Base-by-base conservation (phyloP, 1,284 basidiomycete genomes). In the Cronartium quercuum region DNA sequence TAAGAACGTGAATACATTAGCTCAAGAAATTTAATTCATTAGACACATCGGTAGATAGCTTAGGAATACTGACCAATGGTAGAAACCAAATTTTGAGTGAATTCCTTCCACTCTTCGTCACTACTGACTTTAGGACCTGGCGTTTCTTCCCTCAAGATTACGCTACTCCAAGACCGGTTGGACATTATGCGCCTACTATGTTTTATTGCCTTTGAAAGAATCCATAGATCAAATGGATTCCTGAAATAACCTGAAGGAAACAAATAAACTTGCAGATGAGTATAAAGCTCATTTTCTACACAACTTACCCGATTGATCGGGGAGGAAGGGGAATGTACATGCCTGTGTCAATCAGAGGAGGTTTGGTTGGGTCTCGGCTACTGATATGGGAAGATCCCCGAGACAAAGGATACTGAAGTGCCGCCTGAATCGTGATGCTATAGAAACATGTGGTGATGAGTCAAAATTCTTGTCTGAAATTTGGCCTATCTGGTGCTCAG, bases 201-300 rank as follows among this genome's bases (percentile, higher is more conserved):
- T 37, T 66, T 66, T 34, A 57, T 42, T 12, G 70, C 62, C 57
- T 74, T 21, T 37, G 41, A 44, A 44, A 74, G 51, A 21, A 74
- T 40, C 70, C 70, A 74, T 9, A 55, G 41, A 61, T 74, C 70
- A 37, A 74, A 74, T 40, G 70, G 70, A 47, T 74, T 62, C 13
- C 44, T 42, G 44, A 74, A 44, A 63, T 64, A 71, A 24, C 34
- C 69, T 71, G 7, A 9, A 41, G 63, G 18, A 15, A 13, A n/a
- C 47, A 3, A 29, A 51, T 12, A 34, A 37, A 40, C 13, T 3
- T 47, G 40, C 35, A 10, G 6, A 2, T 66, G n/a, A 57, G 34
- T 18, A 40, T 13, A 12, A 6, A 18, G 9, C 34, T 63, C 13
- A n/a, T 6, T 18, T 47, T 21, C 21, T 51, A 18, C 5, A 51